Base-by-base conservation (phyloP, 371 early-diverging fungal species). In the Nematocida ironsii region DNA sequence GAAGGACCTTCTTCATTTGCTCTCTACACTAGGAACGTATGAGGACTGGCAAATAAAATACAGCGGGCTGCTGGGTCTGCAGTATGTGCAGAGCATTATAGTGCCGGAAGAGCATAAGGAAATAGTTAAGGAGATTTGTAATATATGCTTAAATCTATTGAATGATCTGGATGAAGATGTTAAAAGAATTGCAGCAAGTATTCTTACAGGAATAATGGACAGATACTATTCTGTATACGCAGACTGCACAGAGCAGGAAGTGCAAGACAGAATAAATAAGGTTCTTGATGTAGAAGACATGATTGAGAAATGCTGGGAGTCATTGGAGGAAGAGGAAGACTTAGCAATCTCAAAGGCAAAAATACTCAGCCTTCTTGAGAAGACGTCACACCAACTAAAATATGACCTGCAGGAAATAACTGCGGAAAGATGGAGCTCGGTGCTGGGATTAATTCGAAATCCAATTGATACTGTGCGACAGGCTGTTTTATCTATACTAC, bases 11-110 rank as follows among this genome's bases (percentile, higher is more conserved):
- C 58, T 87, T 18, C 9, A 74, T 16, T 73, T 86, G 58, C 61
- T 85, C 16, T 61, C 74, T 48, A 44, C 55, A 47, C 61, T 78
- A n/a, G 68, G 80, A 5, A 54, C 18, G 44, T 70, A 78, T 47
- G 72, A 75, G 1, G 87, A 87, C 64, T 87, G 87, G 87, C 87
- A 87, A 57, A 72, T 75, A 44, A 86, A 85, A 69, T 85, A 83
- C 82, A 83, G 83, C 45, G 87, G 84, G 18, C 78, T 87, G 27
- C 27, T 86, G 62, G 84, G 83, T 18, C 42, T 87, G 9, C 62
- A 52, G 47, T 45, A 60, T 27, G 25, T 85, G 56, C 82, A 74
- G 40, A 57, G 54, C 1, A 67, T 61, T n/a, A 47, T 72, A 23
- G 2, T 5, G 20, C 33, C 54, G 6, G 40, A 70, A 13, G 48